Percentiles rank a stretch among this genome's conserved stretches.
Evolutionary conservation across 129 eudicot species (phyloP).

Genomic region (Kitagawia praeruptora): DNA sequence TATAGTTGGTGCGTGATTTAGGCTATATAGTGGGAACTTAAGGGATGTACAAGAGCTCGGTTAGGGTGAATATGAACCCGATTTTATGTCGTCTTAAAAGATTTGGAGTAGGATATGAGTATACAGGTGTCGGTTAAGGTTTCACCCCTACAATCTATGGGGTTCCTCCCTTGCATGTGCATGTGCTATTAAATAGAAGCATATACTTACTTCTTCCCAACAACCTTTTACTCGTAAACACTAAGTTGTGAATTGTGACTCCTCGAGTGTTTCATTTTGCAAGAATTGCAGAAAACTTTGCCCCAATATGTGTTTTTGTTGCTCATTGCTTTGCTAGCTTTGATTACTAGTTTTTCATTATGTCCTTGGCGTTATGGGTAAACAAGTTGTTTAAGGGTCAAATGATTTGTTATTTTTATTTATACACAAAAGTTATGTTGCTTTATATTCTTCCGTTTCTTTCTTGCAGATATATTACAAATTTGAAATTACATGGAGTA

Average conservation of each 20-base stretch:
- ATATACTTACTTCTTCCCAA: not conserved
- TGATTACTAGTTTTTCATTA: not conserved
- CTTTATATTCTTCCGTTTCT: not conserved
- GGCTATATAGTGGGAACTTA: not conserved
- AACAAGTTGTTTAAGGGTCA: not conserved
- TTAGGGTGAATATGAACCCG: too few species aligned
- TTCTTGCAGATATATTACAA: not conserved
- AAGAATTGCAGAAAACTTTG: not conserved
- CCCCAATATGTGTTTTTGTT: not conserved
- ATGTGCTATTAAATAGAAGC: not conserved
- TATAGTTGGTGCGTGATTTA: too few species aligned
- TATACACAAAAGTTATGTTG: not conserved
- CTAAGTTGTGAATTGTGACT: not conserved
- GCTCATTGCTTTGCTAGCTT: not conserved
- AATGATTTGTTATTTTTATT: not conserved
- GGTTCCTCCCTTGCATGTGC: not conserved
- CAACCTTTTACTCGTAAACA: not conserved
- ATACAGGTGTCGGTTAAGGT: not conserved
- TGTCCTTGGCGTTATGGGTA: not conserved
- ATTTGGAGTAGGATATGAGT: not conserved
- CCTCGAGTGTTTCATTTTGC: not conserved
- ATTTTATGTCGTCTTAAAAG: not conserved
- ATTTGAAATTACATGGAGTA: slow-evolving; percentile 25
- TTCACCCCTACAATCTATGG: not conserved
- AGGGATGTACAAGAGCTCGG: not conserved